Base-by-base conservation (phyloP, 1,139 yeast genomes). In the Debaryomyces udenii region DNA sequence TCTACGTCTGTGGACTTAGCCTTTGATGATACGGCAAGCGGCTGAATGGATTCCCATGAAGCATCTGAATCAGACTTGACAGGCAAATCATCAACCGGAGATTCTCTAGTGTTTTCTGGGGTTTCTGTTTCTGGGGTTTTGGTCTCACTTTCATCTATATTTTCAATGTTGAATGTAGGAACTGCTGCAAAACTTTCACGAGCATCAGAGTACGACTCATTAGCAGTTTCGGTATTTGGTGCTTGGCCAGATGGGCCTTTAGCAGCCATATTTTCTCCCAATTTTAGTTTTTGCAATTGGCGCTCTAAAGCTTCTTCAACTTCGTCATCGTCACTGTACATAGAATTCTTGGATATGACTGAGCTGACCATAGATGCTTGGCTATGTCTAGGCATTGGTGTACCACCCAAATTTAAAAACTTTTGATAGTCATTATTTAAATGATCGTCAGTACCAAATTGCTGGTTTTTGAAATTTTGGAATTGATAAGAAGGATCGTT, bases 301-400 rank as follows among this genome's bases (percentile, higher is more conserved):
- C 71, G 61, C 47, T 70, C 67, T 41, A 73, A 59, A 44, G 70
- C 76, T 42, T 53, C 52, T 39, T 70, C 74, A 3, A 67, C 65
- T 37, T 63, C 73, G 18, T 59, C 64, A 23, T 68, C 76, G 15
- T 62, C 67, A 14, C 67, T 68, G 43, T 59, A 55, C 26, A 51
- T 45, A 2, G 66, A 56, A 26, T 60, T 70, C 46, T 69, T 71
- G 10, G 76, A 69, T 13, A 72, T 57, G 38, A 72, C 68, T 0
- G 77, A 72, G 46, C 76, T 70, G 5, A 71, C 73, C 63, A 68
- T 72, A 9, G 77, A 71, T 18, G 68, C 46, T 39, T 67, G 74
- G 45, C 73, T 66, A 31, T 58, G 53, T 47, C 72, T 51, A 18
- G 32, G 28, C 26, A 11, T 28, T 27, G 14, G 14, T 30, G 30